Evolutionary conservation across 768 basidiomycete genomes (phyloP).

Genomic region (Coprinellus micaceus): DNA sequence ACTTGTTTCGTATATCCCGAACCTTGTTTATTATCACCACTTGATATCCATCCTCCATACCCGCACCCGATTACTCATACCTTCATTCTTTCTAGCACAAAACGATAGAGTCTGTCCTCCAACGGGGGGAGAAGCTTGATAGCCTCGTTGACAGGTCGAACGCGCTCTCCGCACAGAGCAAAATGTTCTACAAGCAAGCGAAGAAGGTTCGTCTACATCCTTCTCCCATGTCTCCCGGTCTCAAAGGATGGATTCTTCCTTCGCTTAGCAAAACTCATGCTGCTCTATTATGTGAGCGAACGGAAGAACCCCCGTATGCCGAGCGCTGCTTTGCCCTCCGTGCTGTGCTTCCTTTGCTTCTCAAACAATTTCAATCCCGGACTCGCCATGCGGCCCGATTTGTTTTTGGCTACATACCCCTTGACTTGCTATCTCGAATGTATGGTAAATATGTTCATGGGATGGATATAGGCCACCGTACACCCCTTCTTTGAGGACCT

Average conservation of each 20-base stretch:
- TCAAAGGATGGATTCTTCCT: constrained; percentile 2
- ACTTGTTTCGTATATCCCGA: too few relatives aligned
- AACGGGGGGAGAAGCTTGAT: constrained; percentile 95
- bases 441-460: not conserved
- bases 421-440: not conserved
- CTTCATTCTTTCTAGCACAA: constrained; percentile 69
- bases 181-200: constrained; percentile 99
- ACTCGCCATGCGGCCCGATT: too few relatives aligned
- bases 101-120: constrained; percentile 95
- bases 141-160: constrained; percentile 93
- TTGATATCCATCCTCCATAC: too few relatives aligned
- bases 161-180: constrained; percentile 82
- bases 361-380: not conserved
- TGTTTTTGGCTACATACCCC: too few relatives aligned
- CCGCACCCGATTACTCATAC: not conserved
- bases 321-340: not conserved
- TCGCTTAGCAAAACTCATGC: constrained; percentile 86
- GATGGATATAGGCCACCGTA: too few relatives aligned
- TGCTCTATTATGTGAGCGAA: constrained; percentile 72
- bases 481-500: too few relatives aligned
- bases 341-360: not conserved
- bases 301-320: constrained; percentile 2
- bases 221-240: not conserved
- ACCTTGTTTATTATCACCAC: too few relatives aligned
- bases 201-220: constrained; percentile 74